These are phyloP conservation scores for Tolypocladium tropicale DNA, from an alignment of 2,329 filamentous ascomycete species.

Conservation along the genomic window DNA sequence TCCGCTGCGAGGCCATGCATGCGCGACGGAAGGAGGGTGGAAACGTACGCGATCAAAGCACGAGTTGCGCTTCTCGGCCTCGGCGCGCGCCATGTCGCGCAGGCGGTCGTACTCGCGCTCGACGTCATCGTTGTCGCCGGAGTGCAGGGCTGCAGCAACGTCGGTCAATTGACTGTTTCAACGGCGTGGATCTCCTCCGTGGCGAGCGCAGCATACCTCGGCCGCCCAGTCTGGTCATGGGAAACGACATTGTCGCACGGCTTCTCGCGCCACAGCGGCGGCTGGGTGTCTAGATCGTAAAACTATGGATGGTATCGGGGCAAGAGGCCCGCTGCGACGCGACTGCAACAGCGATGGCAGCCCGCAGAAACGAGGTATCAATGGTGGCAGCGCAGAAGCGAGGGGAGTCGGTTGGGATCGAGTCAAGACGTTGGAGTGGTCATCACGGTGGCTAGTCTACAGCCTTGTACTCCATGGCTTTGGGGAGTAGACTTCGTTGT, in stretches of 20 bases:
- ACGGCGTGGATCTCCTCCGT: not conserved
- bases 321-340: not conserved
- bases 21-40: constrained; percentile 1
- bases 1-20: not conserved
- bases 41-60: constrained; percentile 61
- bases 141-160: constrained; percentile 56
- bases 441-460: not conserved
- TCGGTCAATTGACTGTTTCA: not conserved
- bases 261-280: not conserved
- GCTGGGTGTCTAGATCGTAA: not conserved
- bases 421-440: not conserved
- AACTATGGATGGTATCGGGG: no score
- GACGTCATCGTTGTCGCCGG: constrained; percentile 52
- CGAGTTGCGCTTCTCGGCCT: constrained; percentile 65
- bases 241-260: constrained; percentile 20
- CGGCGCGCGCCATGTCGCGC: constrained; percentile 69
- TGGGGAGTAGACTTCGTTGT: no score
- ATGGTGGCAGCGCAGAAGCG: not conserved
- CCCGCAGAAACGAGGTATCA: not conserved
- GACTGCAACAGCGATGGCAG: not conserved
- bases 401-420: not conserved
- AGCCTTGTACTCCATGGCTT: not conserved
- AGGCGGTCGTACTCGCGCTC: constrained; percentile 91
- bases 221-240: constrained; percentile 28
- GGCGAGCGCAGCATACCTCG: constrained; percentile 22